These are phyloP conservation scores for Aschersonia sp. DNA, from an alignment of 2,329 filamentous ascomycete species.

Conservation along the genomic window DNA sequence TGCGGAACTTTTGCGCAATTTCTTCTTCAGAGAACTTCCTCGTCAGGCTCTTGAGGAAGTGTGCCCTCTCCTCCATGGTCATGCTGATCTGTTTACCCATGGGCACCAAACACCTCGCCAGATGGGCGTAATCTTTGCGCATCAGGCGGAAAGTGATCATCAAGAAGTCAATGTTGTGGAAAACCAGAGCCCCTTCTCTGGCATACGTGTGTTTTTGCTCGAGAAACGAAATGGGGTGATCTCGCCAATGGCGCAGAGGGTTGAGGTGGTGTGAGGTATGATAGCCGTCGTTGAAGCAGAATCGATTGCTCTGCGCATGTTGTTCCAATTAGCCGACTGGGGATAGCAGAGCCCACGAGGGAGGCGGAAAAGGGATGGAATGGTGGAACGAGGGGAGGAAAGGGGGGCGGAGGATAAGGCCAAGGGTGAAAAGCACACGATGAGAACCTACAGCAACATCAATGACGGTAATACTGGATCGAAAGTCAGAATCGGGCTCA, in stretches of 20 bases:
- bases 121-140: conserved; percentile 54
- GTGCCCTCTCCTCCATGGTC: conserved; percentile 46
- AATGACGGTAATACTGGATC: conserved; percentile 66
- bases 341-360: no score
- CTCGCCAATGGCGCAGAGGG: conserved; percentile 66
- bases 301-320: conserved; percentile 52
- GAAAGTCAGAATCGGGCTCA: conserved; percentile 63
- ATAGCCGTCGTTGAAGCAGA: conserved; percentile 74
- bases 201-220: conserved; percentile 54
- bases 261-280: conserved; percentile 73
- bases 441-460: conserved; percentile 53
- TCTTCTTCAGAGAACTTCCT: conserved; percentile 50
- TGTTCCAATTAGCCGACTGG: no score
- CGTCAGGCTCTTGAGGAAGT: conserved; percentile 52
- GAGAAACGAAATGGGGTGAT: conserved; percentile 62
- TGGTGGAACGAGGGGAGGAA: no score
- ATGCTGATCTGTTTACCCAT: conserved; percentile 54
- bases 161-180: conserved; percentile 70
- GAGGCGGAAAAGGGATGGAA: no score
- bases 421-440: background rate
- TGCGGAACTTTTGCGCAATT: conserved; percentile 39
- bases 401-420: background rate
- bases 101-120: conserved; percentile 59
- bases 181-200: conserved; percentile 55
- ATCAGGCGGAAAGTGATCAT: conserved; percentile 58